These are phyloP conservation scores for Tulasnella sp. DNA, from an alignment of 768 basidiomycete species.

Conservation along the genomic window DNA sequence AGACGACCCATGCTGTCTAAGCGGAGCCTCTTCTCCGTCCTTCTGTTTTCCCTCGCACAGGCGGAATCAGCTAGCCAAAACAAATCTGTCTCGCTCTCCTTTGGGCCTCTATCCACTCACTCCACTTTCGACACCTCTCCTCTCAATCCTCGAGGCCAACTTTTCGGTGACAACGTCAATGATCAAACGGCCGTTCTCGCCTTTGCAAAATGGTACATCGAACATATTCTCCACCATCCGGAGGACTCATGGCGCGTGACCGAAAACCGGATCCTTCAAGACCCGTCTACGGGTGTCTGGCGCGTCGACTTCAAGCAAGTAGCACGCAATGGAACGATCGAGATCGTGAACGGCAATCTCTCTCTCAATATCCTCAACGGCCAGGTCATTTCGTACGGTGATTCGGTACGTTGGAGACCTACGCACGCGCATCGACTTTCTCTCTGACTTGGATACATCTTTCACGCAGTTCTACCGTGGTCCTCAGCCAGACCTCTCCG, in stretches of 20 bases:
- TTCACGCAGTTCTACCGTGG: conserved; percentile 66
- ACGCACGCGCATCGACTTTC: background rate
- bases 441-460: background rate
- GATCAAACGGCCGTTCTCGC: conserved; percentile 42
- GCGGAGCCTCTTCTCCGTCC: background rate
- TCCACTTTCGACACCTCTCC: conserved; percentile 36
- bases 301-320: conserved; percentile 84
- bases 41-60: background rate
- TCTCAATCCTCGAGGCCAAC: conserved; percentile 30
- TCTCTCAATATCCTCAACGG: conserved; percentile 89
- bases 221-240: conserved; percentile 40
- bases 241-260: conserved; percentile 41
- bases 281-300: conserved; percentile 70
- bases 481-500: conserved; percentile 32
- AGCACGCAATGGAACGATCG: conserved; percentile 59
- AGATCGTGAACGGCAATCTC: conserved; percentile 84
- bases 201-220: conserved; percentile 57
- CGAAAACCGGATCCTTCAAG: conserved; percentile 71
- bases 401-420: conserved; percentile 51
- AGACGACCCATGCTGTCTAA: background rate
- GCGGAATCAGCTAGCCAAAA: background rate
- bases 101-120: conserved; percentile 73
- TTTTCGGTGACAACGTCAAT: conserved; percentile 28
- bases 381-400: conserved; percentile 74
- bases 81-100: conserved; percentile 50